Evolutionary conservation across 2,329 filamentous ascomycete species (phyloP).

Genomic region (Hypoxylon sp.): DNA sequence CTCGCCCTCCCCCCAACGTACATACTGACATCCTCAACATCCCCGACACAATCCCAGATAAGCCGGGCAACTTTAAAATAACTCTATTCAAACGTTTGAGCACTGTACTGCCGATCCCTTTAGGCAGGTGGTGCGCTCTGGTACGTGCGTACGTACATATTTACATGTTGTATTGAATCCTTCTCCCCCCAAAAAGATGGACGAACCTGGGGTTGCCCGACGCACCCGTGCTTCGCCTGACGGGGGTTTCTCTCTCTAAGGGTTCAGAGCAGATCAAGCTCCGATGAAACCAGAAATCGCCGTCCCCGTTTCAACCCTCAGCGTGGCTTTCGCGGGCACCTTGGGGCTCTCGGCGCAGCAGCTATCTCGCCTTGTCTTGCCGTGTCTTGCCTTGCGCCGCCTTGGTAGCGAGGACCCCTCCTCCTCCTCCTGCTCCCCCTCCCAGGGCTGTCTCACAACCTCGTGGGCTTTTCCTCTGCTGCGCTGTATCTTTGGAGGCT

Average conservation of each 20-base stretch:
- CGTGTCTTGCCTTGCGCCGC: too few relatives aligned
- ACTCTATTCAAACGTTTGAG: conserved; percentile 29
- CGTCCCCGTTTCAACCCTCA: conserved; percentile 12
- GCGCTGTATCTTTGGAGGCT: conserved; percentile 24
- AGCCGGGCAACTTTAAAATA: conserved; percentile 30
- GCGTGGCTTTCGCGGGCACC: conserved; percentile 18
- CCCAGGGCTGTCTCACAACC: conserved; percentile 21
- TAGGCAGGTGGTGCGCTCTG: conserved; percentile 27
- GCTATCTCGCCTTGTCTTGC: not conserved
- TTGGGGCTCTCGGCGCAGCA: not conserved
- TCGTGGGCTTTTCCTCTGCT: conserved; percentile 9
- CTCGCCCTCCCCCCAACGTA: too few relatives aligned
- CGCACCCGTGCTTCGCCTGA: not conserved
- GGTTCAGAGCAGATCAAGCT: conserved; percentile 12
- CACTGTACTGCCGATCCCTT: conserved; percentile 11
- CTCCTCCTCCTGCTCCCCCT: too few relatives aligned
- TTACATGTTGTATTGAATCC: conserved; percentile 15
- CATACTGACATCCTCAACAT: not conserved
- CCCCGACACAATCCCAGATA: conserved; percentile 16
- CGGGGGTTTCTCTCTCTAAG: not conserved
- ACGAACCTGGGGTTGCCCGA: conserved; percentile 10
- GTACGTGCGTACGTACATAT: not conserved
- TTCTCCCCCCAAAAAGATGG: conserved; percentile 4
- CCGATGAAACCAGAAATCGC: conserved; percentile 9
- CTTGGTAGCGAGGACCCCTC: conserved; percentile 20